Evolutionary conservation across 208 protist genomes (phyloP).

Genomic region (Leishmania arabica): DNA sequence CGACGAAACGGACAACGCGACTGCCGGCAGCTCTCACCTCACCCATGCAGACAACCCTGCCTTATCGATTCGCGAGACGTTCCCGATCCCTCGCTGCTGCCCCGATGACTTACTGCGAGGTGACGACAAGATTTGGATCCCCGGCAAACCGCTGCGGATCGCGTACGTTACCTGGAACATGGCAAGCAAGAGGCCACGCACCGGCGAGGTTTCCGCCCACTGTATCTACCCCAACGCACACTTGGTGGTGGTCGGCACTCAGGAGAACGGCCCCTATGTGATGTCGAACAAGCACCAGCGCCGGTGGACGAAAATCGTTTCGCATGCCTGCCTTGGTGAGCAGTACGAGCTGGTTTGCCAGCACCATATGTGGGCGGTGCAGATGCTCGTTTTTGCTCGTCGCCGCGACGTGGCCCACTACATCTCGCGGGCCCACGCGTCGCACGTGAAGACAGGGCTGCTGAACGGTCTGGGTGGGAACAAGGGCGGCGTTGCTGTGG

Average conservation of each 20-base stretch:
- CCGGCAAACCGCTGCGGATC: conserved; percentile 74
- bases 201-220: conserved; percentile 49
- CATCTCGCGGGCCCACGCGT: conserved; percentile 47
- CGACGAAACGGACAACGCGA: conserved; percentile 33
- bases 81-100: conserved; percentile 52
- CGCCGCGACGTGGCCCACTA: conserved; percentile 62
- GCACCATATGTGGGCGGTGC: conserved; percentile 76
- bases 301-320: conserved; percentile 47
- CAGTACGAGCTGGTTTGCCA: conserved; percentile 65
- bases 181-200: conserved; percentile 45
- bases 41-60: conserved; percentile 6
- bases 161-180: conserved; percentile 88
- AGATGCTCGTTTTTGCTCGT: conserved; percentile 83
- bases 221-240: conserved; percentile 87
- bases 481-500: conserved; percentile 92
- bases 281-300: conserved; percentile 48
- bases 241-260: conserved; percentile 77
- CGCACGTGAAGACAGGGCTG: conserved; percentile 62
- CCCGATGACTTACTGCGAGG: conserved; percentile 40
- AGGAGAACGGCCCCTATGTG: conserved; percentile 80
- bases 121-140: conserved; percentile 48
- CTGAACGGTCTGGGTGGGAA: conserved; percentile 81
- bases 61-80: conserved; percentile 49
- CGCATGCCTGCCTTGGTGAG: conserved; percentile 41
- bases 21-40: conserved; percentile 2